A percentile compares a stretch with the other conserved stretches of the same genome.
phyloP scores from a whole-genome alignment of 192 early-diverging fungal genomes.

The Entomortierella beljakovae region DNA sequence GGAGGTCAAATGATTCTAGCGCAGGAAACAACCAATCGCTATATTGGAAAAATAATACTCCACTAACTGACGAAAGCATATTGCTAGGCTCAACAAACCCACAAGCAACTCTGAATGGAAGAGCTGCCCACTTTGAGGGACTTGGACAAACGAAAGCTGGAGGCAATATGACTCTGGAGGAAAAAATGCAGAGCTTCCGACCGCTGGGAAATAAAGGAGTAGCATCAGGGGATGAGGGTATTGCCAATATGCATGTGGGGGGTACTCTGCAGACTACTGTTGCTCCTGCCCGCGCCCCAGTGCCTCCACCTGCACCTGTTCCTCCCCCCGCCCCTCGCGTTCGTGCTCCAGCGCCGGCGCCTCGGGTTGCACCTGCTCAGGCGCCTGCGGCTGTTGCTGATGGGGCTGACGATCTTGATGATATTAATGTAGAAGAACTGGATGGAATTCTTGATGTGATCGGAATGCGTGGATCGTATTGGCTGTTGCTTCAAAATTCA shows the following conservation, averaged over 20 bases:
- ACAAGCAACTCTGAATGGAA: slow-evolving; percentile 20
- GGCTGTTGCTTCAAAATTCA: slow-evolving; percentile 84
- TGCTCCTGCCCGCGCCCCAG: slow-evolving; percentile 3
- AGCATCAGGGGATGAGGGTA: neutral
- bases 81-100: slow-evolving; percentile 32
- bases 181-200: slow-evolving; percentile 1
- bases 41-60: slow-evolving; percentile 26
- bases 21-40: slow-evolving; percentile 5
- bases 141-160: no score
- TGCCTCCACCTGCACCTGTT: slow-evolving; percentile 74
- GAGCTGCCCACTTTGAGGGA: slow-evolving; percentile 4
- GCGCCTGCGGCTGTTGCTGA: slow-evolving; percentile 46
- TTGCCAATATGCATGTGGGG: neutral
- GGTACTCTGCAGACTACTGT: neutral
- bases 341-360: neutral
- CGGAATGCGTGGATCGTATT: slow-evolving; percentile 87
- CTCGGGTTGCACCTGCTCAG: neutral
- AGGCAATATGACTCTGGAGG: slow-evolving; percentile 12
- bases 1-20: neutral
- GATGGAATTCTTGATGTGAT: slow-evolving; percentile 89
- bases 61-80: slow-evolving; percentile 26
- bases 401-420: slow-evolving; percentile 44
- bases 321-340: neutral
- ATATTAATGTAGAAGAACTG: slow-evolving; percentile 72
- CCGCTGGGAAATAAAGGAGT: neutral